Percentiles rank a stretch among this genome's conserved stretches.
phyloP scores from a whole-genome alignment of 257 asterid genomes.

The Agastache rugosa region DNA sequence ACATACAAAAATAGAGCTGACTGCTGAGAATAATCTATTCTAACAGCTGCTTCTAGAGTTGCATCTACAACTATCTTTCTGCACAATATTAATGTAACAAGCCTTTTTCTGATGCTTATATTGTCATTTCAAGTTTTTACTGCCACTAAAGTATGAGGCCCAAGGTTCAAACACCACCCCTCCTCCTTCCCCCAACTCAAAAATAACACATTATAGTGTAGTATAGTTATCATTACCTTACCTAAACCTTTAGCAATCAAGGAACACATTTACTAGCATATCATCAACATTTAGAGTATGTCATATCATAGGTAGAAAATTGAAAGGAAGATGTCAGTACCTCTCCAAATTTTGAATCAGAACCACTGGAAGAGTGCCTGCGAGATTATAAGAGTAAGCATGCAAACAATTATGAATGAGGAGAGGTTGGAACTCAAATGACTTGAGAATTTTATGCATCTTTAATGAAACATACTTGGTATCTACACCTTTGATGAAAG shows the following conservation, averaged over 20 bases:
- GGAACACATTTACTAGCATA: slow-evolving; percentile 24
- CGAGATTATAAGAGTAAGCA: slow-evolving; percentile 41
- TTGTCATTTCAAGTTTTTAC: slow-evolving; percentile 18
- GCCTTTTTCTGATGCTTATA: slow-evolving; percentile 6
- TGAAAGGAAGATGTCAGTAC: slow-evolving; percentile 46
- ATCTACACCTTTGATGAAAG: slow-evolving; percentile 98
- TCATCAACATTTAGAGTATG: slow-evolving; percentile 24
- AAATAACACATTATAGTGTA: neutral
- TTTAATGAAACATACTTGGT: slow-evolving; percentile 60
- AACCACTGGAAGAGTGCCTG: slow-evolving; percentile 68
- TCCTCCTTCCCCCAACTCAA: too few species aligned
- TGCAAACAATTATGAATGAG: slow-evolving; percentile 24
- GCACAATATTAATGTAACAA: slow-evolving; percentile 3
- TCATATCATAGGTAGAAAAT: slow-evolving; percentile 27
- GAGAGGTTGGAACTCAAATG: slow-evolving; percentile 29
- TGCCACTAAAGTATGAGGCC: neutral
- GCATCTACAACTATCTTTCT: slow-evolving; percentile 6
- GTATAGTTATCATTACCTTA: slow-evolving; percentile 13
- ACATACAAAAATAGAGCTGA: neutral
- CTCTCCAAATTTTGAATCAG: slow-evolving; percentile 95
- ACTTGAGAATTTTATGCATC: slow-evolving; percentile 25
- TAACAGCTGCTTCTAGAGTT: neutral
- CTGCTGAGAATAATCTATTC: neutral
- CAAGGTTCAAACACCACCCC: too few species aligned
- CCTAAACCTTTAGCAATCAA: slow-evolving; percentile 23